phyloP scores from a whole-genome alignment of 768 basidiomycete species.

The Dentipellis sp. region DNA sequence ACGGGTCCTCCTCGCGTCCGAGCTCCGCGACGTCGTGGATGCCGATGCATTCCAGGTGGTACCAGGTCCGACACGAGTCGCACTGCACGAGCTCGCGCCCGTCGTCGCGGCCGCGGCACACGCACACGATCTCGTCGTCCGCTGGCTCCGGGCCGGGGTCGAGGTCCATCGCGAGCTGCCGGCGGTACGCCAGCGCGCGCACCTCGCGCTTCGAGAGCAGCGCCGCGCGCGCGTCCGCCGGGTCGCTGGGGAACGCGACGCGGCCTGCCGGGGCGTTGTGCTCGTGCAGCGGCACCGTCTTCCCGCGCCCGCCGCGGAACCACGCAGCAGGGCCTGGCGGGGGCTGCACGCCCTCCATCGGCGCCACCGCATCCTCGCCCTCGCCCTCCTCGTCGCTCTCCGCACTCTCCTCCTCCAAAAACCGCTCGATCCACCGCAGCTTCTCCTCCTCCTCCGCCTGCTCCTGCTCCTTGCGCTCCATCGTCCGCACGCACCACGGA shows the following conservation, averaged over 20 bases:
- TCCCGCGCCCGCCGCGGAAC: conserved; percentile 40
- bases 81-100: conserved; percentile 77
- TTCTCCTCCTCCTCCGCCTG: conserved; percentile 52
- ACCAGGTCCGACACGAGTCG: conserved; percentile 74
- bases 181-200: conserved; percentile 46
- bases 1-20: conserved; percentile 70
- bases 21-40: conserved; percentile 54
- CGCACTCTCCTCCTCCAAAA: conserved; percentile 67
- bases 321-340: conserved; percentile 15
- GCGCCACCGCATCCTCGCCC: conserved; percentile 25
- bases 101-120: conserved; percentile 60
- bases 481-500: conserved; percentile 63
- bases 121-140: conserved; percentile 48
- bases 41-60: conserved; percentile 73
- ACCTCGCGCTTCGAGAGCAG: conserved; percentile 65
- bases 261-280: conserved; percentile 26
- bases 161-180: conserved; percentile 25
- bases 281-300: conserved; percentile 46
- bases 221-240: conserved; percentile 68
- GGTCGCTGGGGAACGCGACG: conserved; percentile 49
- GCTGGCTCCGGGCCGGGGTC: conserved; percentile 29
- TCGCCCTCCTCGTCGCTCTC: conserved; percentile 28
- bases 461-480: conserved; percentile 41
- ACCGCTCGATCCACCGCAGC: conserved; percentile 57
- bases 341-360: conserved; percentile 10